Conservation (phyloP, 2,329 filamentous ascomycete species). For the Didymella exigua region DNA sequence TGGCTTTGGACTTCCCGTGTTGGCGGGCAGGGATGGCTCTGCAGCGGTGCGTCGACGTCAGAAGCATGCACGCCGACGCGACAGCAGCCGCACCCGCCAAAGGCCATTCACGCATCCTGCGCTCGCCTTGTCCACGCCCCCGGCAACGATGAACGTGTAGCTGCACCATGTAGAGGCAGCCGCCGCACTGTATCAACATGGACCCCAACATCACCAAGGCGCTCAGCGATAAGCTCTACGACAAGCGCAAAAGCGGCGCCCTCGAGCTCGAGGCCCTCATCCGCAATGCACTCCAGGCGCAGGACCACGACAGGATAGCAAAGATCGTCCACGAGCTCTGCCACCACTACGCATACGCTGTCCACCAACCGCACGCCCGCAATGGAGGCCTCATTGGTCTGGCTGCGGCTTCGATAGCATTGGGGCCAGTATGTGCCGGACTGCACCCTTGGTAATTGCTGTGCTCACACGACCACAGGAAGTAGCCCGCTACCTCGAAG, state of each 20-base stretch:
- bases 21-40: slow-evolving; percentile 12
- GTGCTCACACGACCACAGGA: slow-evolving; percentile 62
- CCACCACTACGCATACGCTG: slow-evolving; percentile 96
- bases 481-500: slow-evolving; percentile 86
- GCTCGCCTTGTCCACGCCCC: background rate
- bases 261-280: slow-evolving; percentile 93
- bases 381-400: slow-evolving; percentile 96
- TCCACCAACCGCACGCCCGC: slow-evolving; percentile 93
- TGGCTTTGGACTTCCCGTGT: slow-evolving; percentile 7
- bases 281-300: slow-evolving; percentile 76
- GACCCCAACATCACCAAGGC: slow-evolving; percentile 87
- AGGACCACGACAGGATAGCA: slow-evolving; percentile 80
- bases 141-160: slow-evolving; percentile 9
- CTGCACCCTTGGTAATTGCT: background rate
- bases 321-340: slow-evolving; percentile 94
- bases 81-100: slow-evolving; percentile 17
- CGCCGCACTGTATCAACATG: slow-evolving; percentile 60
- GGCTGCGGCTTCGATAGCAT: slow-evolving; percentile 91
- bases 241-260: slow-evolving; percentile 95
- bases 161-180: slow-evolving; percentile 37
- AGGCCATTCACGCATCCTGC: slow-evolving; percentile 6
- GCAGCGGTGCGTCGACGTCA: slow-evolving; percentile 13
- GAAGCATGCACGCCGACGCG: slow-evolving; percentile 13
- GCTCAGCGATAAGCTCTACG: slow-evolving; percentile 97
- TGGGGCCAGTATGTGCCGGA: slow-evolving; percentile 76